These are phyloP conservation scores for Leccinellum albellum DNA, from an alignment of 768 basidiomycete genomes.

Conservation along the genomic window DNA sequence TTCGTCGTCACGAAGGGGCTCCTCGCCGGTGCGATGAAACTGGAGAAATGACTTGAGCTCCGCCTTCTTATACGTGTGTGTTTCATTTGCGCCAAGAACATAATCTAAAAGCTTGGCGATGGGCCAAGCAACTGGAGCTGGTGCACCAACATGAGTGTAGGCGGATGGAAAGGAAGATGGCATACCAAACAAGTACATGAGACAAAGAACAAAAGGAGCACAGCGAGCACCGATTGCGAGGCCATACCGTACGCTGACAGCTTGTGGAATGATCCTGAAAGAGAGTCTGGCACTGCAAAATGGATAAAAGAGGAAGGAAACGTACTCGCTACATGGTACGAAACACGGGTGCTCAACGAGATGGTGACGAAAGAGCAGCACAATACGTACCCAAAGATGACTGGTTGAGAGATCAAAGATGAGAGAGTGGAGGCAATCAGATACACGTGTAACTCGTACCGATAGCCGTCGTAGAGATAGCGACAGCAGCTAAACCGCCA, in stretches of 20 bases:
- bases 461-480: slow-evolving; percentile 63
- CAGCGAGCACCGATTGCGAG: slow-evolving; percentile 76
- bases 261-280: slow-evolving; percentile 62
- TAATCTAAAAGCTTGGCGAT: slow-evolving; percentile 72
- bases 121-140: slow-evolving; percentile 76
- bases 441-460: slow-evolving; percentile 34
- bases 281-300: neutral
- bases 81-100: slow-evolving; percentile 72
- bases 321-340: slow-evolving; percentile 35
- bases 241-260: slow-evolving; percentile 75
- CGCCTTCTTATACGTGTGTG: slow-evolving; percentile 77
- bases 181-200: slow-evolving; percentile 64
- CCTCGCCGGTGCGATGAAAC: slow-evolving; percentile 74
- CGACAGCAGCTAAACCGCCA: slow-evolving; percentile 72
- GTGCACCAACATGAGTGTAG: too few species aligned
- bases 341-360: neutral
- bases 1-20: slow-evolving; percentile 74
- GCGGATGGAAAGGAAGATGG: neutral
- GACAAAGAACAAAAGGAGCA: slow-evolving; percentile 64
- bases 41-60: slow-evolving; percentile 76
- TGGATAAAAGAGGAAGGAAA: neutral
- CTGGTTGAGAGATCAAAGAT: slow-evolving; percentile 31
- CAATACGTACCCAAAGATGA: slow-evolving; percentile 72
- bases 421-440: neutral
- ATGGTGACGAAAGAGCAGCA: neutral